These are phyloP conservation scores for Leishmania tropica DNA, from an alignment of 208 protist species.

Conservation along the genomic window DNA sequence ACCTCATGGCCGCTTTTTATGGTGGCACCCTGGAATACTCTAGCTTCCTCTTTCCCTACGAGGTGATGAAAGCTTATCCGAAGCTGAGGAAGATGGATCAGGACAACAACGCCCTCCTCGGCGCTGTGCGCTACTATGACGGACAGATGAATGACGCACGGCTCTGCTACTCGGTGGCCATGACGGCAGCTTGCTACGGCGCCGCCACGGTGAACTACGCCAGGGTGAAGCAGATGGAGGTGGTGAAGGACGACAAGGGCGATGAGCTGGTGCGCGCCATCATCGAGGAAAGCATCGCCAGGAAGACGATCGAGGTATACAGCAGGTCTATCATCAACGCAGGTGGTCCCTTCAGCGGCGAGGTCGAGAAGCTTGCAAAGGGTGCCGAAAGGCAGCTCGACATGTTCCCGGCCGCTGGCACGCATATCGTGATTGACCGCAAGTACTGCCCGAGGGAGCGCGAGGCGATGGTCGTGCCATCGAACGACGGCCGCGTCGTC, in stretches of 20 bases:
- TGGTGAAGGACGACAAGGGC: conserved; percentile 46
- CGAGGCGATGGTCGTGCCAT: conserved; percentile 88
- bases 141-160: conserved; percentile 97
- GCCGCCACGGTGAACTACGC: conserved; percentile 95
- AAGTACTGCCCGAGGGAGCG: conserved; percentile 78
- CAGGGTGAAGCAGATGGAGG: conserved; percentile 64
- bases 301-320: conserved; percentile 73
- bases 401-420: conserved; percentile 79
- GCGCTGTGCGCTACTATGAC: conserved; percentile 95
- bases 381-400: conserved; percentile 41
- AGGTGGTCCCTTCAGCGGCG: conserved; percentile 84
- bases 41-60: conserved; percentile 79
- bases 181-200: conserved; percentile 92
- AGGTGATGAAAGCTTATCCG: conserved; percentile 83
- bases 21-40: conserved; percentile 83
- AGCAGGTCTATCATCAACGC: conserved; percentile 92
- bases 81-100: conserved; percentile 54
- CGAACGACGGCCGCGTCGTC: conserved; percentile 93
- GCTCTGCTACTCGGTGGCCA: conserved; percentile 92
- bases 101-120: conserved; percentile 75
- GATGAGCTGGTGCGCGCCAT: conserved; percentile 71
- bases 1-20: conserved; percentile 81
- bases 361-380: conserved; percentile 82
- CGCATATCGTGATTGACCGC: conserved; percentile 87
- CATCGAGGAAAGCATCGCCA: conserved; percentile 76